A percentile compares a stretch with the other conserved stretches of the same genome.
phyloP scores from a whole-genome alignment of 371 early-diverging fungal genomes.

The Mortierella sp. region DNA sequence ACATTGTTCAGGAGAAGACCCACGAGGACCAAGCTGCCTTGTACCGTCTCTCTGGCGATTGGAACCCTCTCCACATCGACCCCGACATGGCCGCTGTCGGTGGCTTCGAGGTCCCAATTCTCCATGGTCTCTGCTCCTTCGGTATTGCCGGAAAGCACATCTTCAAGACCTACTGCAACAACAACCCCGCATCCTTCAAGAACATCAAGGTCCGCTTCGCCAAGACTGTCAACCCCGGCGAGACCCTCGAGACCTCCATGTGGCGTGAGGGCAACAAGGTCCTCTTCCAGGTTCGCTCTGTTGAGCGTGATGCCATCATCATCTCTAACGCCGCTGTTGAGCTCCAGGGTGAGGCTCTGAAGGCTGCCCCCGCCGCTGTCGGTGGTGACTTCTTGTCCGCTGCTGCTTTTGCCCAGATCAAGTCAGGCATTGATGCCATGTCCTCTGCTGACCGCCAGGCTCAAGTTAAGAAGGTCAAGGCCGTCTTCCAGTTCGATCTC shows the following conservation, averaged over 20 bases:
- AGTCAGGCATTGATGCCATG: conserved; percentile 42
- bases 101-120: conserved; percentile 74
- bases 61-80: conserved; percentile 77
- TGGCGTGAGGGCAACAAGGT: conserved; percentile 65
- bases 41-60: conserved; percentile 77
- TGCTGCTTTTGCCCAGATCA: conserved; percentile 53
- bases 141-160: conserved; percentile 70
- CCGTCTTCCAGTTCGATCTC: conserved; percentile 81
- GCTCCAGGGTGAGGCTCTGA: conserved; percentile 54
- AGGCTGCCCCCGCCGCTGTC: conserved; percentile 26
- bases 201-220: conserved; percentile 73
- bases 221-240: conserved; percentile 77
- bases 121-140: conserved; percentile 76
- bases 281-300: conserved; percentile 64
- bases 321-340: conserved; percentile 62
- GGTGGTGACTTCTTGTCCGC: conserved; percentile 52
- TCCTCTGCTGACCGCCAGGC: conserved; percentile 45
- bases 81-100: conserved; percentile 66
- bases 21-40: conserved; percentile 73
- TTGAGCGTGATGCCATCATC: conserved; percentile 61
- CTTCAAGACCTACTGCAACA: conserved; percentile 64
- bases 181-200: conserved; percentile 68
- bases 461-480: conserved; percentile 64
- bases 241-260: conserved; percentile 71
- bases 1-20: conserved; percentile 58